Base-by-base conservation (phyloP, 345 rosid genomes). In the Leavenworthia alabamica region DNA sequence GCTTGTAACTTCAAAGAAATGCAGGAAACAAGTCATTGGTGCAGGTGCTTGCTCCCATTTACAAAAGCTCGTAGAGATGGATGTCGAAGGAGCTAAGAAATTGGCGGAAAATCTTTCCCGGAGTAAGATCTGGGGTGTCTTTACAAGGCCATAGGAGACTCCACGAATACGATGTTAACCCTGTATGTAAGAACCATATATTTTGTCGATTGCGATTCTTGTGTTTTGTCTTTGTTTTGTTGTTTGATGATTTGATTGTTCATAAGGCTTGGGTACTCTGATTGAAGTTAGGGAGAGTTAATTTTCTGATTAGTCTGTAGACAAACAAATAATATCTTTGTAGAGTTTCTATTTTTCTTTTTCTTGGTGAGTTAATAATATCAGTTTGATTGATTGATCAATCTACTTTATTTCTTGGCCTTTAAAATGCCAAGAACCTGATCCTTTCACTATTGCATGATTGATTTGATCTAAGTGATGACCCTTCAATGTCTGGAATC, bases 41-140 rank as follows among this genome's bases (percentile, higher is more conserved):
- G 80, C 85, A 5, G 91, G 95, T 31, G 97, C 98, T 56, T 73
- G 77, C 70, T 56, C 66, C 53, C 73, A 86, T 70, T 61, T 92
- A 79, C 90, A 79, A 73, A 86, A 83, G 75, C 86, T 92, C 37
- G 84, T 76, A 35, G 90, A 83, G 51, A 77, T 82, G 80, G 85
- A 91, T 32, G 75, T 83, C 28, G 89, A 85, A 49, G 98, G 98
- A 9, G 81, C 98, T 43, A 86, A 83, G 84, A 89, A 81, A 77
- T 79, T 92, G 17, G 62, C 77, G n/a, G 88, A 86, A 29, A 71
- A 73, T 67, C 84, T 83, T 17, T 67, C 83, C 32, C 78, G 84
- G 8, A 88, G 90, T 55, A 89, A 81, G 81, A 81, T 86, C 48
- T 92, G 97, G 96, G 93, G 86, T 0, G 86, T 92, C 56, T 83